These are phyloP conservation scores for Carallia brachiata DNA, from an alignment of 345 rosid species.

Conservation along the genomic window DNA sequence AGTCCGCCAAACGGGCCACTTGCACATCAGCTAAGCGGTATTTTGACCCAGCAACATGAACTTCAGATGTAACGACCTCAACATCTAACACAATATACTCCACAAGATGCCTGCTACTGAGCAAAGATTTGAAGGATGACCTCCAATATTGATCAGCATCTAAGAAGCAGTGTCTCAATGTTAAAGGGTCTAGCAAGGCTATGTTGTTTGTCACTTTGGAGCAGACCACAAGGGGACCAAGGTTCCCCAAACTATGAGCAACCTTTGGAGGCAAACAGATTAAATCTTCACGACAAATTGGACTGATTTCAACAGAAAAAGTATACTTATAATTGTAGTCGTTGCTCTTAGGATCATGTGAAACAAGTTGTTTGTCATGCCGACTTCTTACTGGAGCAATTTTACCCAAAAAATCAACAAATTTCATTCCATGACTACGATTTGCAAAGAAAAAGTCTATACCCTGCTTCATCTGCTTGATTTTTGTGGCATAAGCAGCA, in stretches of 20 bases:
- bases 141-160: conserved; percentile 55
- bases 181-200: conserved; percentile 47
- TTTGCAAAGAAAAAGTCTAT: conserved; percentile 62
- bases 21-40: conserved; percentile 31
- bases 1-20: conserved; percentile 29
- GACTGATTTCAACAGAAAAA: conserved; percentile 51
- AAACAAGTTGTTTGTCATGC: conserved; percentile 46
- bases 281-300: conserved; percentile 40
- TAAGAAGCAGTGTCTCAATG: conserved; percentile 47
- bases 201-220: conserved; percentile 57
- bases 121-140: conserved; percentile 40
- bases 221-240: conserved; percentile 63
- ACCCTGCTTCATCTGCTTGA: conserved; percentile 59
- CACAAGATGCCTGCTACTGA: conserved; percentile 53
- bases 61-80: conserved; percentile 33
- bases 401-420: conserved; percentile 47
- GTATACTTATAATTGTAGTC: conserved; percentile 54
- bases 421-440: conserved; percentile 47
- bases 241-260: conserved; percentile 31
- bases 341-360: conserved; percentile 55
- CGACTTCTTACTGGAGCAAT: conserved; percentile 46
- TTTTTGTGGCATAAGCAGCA: conserved; percentile 44
- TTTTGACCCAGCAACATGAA: conserved; percentile 20
- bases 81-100: conserved; percentile 56
- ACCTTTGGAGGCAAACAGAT: conserved; percentile 32